phyloP scores from a whole-genome alignment of 2,329 filamentous ascomycete species.

The Venturia carpophila region DNA sequence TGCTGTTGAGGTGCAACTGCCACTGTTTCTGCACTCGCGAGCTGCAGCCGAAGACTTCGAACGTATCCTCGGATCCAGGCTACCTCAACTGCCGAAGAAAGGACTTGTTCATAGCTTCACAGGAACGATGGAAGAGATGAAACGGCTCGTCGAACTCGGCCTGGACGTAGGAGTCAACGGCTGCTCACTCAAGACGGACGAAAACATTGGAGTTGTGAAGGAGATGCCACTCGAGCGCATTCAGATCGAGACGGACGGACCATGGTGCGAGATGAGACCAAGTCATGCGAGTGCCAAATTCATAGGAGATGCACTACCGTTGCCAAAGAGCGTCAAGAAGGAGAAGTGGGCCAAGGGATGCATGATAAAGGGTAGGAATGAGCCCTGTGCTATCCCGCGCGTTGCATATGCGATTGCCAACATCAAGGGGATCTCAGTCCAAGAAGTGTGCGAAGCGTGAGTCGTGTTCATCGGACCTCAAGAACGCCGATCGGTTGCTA shows the following conservation, averaged over 20 bases:
- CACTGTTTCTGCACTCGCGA: constrained; percentile 85
- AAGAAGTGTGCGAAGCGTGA: constrained; percentile 75
- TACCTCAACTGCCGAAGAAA: constrained; percentile 61
- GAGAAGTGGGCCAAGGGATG: constrained; percentile 83
- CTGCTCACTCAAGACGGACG: constrained; percentile 88
- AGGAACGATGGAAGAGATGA: constrained; percentile 78
- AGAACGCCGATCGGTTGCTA: constrained; percentile 22
- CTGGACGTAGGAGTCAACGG: constrained; percentile 94
- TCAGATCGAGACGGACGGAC: constrained; percentile 95
- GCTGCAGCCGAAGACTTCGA: constrained; percentile 84
- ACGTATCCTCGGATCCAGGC: constrained; percentile 52
- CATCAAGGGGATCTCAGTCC: constrained; percentile 70
- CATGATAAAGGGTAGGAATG: constrained; percentile 93
- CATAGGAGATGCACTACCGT: constrained; percentile 57
- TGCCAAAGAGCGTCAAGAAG: constrained; percentile 85
- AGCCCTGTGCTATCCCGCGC: constrained; percentile 77
- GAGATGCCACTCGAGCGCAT: constrained; percentile 69
- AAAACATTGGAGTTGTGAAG: constrained; percentile 79
- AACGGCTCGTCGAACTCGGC: constrained; percentile 67
- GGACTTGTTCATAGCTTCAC: constrained; percentile 95
- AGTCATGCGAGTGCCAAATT: constrained; percentile 79
- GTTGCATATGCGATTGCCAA: constrained; percentile 84
- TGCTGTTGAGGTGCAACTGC: constrained; percentile 67
- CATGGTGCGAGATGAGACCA: constrained; percentile 90
- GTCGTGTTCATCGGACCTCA: constrained; percentile 26